Percentiles rank a stretch among this genome's conserved stretches.
Evolutionary conservation across 495 filamentous ascomycete species (phyloP).

Genomic region (Penicillium cosmopolitanum): DNA sequence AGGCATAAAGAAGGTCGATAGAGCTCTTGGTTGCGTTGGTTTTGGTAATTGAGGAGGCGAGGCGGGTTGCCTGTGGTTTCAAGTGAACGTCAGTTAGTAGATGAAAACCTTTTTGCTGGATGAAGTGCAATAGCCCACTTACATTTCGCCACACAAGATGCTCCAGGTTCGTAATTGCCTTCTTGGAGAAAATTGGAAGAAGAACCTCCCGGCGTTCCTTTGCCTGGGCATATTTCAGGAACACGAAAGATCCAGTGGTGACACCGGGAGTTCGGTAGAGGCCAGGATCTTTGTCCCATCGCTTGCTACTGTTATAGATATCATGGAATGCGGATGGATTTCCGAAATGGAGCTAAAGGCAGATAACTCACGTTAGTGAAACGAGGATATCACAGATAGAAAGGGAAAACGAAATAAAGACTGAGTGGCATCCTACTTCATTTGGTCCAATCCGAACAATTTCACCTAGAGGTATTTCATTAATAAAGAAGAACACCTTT

Average conservation of each 20-base stretch:
- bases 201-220: conserved; percentile 10
- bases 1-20: conserved; percentile 8
- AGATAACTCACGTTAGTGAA: neutral
- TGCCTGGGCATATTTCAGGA: conserved; percentile 10
- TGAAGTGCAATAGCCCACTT: neutral
- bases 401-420: too few relatives aligned
- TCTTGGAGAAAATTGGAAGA: conserved; percentile 11
- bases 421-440: neutral
- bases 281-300: conserved; percentile 10
- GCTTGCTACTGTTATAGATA: conserved; percentile 11
- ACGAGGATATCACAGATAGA: neutral
- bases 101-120: neutral
- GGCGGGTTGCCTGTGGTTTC: conserved; percentile 5
- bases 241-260: conserved; percentile 3
- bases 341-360: conserved; percentile 7
- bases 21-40: conserved; percentile 6
- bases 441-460: conserved; percentile 11
- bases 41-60: conserved; percentile 6
- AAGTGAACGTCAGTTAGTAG: neutral
- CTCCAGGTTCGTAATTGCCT: conserved; percentile 9
- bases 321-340: conserved; percentile 10
- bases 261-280: conserved; percentile 12
- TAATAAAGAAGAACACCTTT: neutral
- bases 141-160: conserved; percentile 14
- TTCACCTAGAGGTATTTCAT: conserved; percentile 2